Conservation (phyloP, 208 protist genomes). For the Borovskyia barvae region DNA sequence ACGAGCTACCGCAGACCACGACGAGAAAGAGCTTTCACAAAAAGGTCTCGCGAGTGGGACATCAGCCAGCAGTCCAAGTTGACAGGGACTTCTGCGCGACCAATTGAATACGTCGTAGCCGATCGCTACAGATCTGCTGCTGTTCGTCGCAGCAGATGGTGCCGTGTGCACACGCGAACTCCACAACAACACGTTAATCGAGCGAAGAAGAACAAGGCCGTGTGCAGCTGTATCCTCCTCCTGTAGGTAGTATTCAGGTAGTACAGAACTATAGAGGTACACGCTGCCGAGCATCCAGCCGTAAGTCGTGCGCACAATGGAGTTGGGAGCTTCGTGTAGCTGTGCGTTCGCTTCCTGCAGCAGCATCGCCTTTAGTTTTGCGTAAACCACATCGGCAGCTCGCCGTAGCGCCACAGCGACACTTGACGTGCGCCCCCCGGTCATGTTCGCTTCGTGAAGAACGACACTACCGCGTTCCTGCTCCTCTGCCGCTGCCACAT, state of each 20-base stretch:
- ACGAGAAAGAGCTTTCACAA: constrained; percentile 53
- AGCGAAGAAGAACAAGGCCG: constrained; percentile 36
- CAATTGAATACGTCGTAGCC: constrained; percentile 48
- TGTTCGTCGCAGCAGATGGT: neutral
- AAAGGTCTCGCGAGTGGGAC: constrained; percentile 28
- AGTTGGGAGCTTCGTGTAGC: constrained; percentile 22
- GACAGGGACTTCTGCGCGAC: constrained; percentile 26
- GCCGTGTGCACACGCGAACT: constrained; percentile 15
- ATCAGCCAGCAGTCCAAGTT: constrained; percentile 2
- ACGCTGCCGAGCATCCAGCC: constrained; percentile 29
- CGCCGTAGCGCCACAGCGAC: constrained; percentile 1
- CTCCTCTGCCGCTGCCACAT: constrained; percentile 21
- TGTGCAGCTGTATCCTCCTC: constrained; percentile 38
- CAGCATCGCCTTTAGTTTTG: constrained; percentile 35
- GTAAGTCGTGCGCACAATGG: constrained; percentile 28
- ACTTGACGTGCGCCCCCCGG: neutral
- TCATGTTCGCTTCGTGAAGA: constrained; percentile 8
- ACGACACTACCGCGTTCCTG: constrained; percentile 4
- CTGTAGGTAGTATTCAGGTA: constrained; percentile 75
- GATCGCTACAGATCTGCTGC: neutral
- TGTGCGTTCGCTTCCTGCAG: constrained; percentile 14
- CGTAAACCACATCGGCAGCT: constrained; percentile 34
- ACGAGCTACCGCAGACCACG: constrained; percentile 6
- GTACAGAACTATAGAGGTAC: constrained; percentile 38
- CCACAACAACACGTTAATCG: constrained; percentile 51